Evolutionary conservation across 2,329 filamentous ascomycete genomes (phyloP), one percentile per base, ranked within the genome.

Genomic region (Trichoderma sp.): DNA sequence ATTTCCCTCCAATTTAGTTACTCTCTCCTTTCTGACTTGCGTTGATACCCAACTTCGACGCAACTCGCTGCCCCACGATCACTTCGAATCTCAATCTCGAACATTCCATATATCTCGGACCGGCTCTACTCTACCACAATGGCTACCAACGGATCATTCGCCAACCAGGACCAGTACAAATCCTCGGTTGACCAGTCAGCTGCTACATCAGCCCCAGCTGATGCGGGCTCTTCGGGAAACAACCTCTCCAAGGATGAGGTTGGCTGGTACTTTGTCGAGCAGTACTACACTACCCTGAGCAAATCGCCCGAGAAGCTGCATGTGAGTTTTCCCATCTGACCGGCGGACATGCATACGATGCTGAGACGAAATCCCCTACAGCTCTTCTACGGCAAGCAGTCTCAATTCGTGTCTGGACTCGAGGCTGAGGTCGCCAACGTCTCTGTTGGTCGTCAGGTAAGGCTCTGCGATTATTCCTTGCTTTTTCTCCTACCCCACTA

Each of bases 191-290:
- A 81, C 66, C 78, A 80, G 71, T 75, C 75, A 68, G 71, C 74
- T 66, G 72, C 74, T 59, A 71, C 78, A 66, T 71, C 77, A 66
- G 70, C 75, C 61, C 67, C 77, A 56, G 72, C 73, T 66, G 76
- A 76, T 64, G 71, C 75, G 66, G 72, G 76, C 51, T 69, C 73
- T 67, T 56, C 65, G 28, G 71, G 73, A 68, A 80, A 75, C 74
- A 82, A 85, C 72, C 79, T 87, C 47, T 82, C 84, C 72, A 97
- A 97, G 83, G 93, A 97, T 77, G 92, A 98, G 82, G 93, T 99
- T 71, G 95, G 93, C 79, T 99, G 95, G 95, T 98, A 94, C 82
- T 99, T 99, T 72, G 95, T 99, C 66, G 93, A 98, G 85, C 93
- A 97, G 80, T 99, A 97, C 84, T 99, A 99, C 82, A 98, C 92